Evolutionary conservation across 2,329 filamentous ascomycete species (phyloP).

Genomic region (Fusarium circinatum): DNA sequence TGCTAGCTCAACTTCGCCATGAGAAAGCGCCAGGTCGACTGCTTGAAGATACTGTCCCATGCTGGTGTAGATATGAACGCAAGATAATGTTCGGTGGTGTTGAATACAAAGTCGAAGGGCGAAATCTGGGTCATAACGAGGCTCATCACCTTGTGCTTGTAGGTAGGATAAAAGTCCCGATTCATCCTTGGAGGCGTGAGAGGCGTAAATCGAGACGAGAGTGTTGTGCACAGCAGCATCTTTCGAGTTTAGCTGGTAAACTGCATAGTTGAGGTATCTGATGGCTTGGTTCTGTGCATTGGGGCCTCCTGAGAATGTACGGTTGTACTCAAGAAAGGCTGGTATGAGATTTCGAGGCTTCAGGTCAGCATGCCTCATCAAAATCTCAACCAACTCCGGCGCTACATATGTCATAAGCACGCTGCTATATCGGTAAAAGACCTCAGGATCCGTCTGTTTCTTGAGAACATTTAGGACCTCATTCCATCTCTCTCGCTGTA

Average conservation of each 20-base stretch:
- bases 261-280: slow-evolving; percentile 91
- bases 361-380: slow-evolving; percentile 90
- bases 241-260: slow-evolving; percentile 83
- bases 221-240: slow-evolving; percentile 96
- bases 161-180: slow-evolving; percentile 87
- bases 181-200: slow-evolving; percentile 84
- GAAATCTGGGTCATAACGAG: slow-evolving; percentile 93
- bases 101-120: slow-evolving; percentile 95
- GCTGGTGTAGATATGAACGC: slow-evolving; percentile 95
- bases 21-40: slow-evolving; percentile 89
- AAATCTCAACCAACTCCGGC: slow-evolving; percentile 88
- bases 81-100: slow-evolving; percentile 90
- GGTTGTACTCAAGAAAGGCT: slow-evolving; percentile 93
- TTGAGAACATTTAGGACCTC: slow-evolving; percentile 90
- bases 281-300: slow-evolving; percentile 88
- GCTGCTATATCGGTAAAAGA: slow-evolving; percentile 96
- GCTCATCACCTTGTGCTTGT: slow-evolving; percentile 87
- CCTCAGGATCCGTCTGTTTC: slow-evolving; percentile 89
- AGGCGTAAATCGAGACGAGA: slow-evolving; percentile 93
- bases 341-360: slow-evolving; percentile 91
- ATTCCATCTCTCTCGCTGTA: slow-evolving; percentile 91
- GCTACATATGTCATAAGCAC: slow-evolving; percentile 94
- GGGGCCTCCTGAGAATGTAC: slow-evolving; percentile 71
- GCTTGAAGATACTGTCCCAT: slow-evolving; percentile 96
- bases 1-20: slow-evolving; percentile 89